A percentile compares a stretch with the other conserved stretches of the same genome.
These are phyloP conservation scores for Eruca vesicaria DNA, from an alignment of 441 rosid genomes.

Conservation along the genomic window DNA sequence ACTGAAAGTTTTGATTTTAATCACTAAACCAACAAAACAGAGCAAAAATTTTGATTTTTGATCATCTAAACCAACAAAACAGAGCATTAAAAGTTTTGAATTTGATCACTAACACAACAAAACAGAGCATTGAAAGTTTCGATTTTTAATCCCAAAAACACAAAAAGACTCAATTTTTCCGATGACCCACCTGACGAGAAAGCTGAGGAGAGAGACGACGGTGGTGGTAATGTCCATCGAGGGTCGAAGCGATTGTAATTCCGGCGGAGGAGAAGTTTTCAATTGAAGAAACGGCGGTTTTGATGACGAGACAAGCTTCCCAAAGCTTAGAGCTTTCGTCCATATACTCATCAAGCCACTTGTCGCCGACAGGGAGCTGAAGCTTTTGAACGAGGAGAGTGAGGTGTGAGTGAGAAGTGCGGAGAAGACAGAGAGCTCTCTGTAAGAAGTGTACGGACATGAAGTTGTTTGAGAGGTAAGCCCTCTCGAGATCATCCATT, in stretches of 20 bases:
- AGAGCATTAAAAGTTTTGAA: too few relatives aligned
- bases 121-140: too few relatives aligned
- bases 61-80: too few relatives aligned
- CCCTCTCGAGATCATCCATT: constrained; percentile 78
- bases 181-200: constrained; percentile 61
- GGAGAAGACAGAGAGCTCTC: constrained; percentile 64
- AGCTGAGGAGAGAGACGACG: constrained; percentile 62
- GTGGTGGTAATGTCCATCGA: constrained; percentile 58
- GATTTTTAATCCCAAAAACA: not conserved
- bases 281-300: constrained; percentile 72
- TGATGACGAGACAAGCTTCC: constrained; percentile 88
- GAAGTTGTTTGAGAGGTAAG: constrained; percentile 61
- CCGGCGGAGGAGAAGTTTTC: constrained; percentile 73
- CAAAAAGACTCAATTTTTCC: constrained; percentile 5
- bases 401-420: constrained; percentile 77
- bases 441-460: constrained; percentile 87
- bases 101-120: too few relatives aligned
- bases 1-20: too few relatives aligned
- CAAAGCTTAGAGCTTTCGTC: constrained; percentile 92
- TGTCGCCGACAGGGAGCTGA: constrained; percentile 86
- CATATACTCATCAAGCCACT: constrained; percentile 37
- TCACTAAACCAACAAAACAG: not conserved
- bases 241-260: constrained; percentile 55
- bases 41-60: not conserved
- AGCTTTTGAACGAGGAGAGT: constrained; percentile 83